These are phyloP conservation scores for Eucalyptus grandis DNA, from an alignment of 345 rosid species.

Conservation along the genomic window DNA sequence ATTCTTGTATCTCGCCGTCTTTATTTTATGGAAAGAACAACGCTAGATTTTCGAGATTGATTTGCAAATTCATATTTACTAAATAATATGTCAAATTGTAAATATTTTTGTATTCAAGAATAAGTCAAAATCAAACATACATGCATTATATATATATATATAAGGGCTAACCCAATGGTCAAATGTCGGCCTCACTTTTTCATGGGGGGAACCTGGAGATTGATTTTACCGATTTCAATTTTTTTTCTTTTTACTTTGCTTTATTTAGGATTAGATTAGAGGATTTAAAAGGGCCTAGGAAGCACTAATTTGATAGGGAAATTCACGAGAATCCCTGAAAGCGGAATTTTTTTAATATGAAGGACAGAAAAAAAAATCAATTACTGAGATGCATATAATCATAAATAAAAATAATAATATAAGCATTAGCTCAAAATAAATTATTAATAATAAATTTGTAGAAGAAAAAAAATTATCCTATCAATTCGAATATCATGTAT, in stretches of 20 bases:
- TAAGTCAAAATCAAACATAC: background rate
- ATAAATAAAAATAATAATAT: too few relatives aligned
- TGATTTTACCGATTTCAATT: too few relatives aligned
- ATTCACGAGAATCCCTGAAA: background rate
- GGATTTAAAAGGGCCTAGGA: too few relatives aligned
- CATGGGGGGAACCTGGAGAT: too few relatives aligned
- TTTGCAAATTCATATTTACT: background rate
- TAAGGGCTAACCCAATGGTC: too few relatives aligned
- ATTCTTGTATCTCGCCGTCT: background rate
- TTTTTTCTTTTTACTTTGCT: too few relatives aligned
- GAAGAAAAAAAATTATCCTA: background rate
- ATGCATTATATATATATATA: too few relatives aligned
- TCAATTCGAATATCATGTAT: fast-evolving
- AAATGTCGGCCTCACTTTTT: too few relatives aligned
- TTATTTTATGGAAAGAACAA: background rate
- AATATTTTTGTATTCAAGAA: background rate
- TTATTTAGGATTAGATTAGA: too few relatives aligned
- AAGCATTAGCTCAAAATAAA: background rate
- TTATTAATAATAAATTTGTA: too few relatives aligned
- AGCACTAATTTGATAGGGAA: too few relatives aligned
- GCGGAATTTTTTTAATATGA: background rate
- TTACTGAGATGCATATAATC: background rate
- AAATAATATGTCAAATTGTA: background rate
- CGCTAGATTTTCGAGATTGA: background rate
- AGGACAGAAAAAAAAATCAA: too few relatives aligned